Evolutionary conservation across 768 basidiomycete species (phyloP).

Genomic region (Tricholoma matsutake): DNA sequence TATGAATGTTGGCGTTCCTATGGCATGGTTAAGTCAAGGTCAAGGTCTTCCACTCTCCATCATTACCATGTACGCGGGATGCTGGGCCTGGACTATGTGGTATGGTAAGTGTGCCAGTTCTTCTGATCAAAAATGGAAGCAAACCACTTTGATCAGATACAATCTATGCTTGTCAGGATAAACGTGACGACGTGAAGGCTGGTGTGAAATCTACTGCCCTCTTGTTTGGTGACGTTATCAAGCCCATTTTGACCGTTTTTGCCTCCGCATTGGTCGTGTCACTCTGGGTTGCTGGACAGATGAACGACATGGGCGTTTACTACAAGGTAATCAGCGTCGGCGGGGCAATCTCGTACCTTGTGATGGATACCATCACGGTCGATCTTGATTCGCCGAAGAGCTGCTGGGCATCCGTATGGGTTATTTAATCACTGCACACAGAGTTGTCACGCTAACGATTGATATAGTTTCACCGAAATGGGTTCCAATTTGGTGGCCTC

Average conservation of each 20-base stretch:
- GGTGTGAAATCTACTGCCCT: constrained; percentile 18
- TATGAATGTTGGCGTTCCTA: constrained; percentile 31
- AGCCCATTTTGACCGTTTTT: constrained; percentile 12
- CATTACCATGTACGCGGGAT: constrained; percentile 13
- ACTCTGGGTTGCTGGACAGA: constrained; percentile 9
- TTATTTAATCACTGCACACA: background rate
- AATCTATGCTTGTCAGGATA: constrained; percentile 62
- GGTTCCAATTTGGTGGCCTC: constrained; percentile 16
- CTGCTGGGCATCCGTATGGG: constrained; percentile 14
- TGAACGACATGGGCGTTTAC: constrained; percentile 13
- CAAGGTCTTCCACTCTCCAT: constrained; percentile 12
- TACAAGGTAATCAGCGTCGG: constrained; percentile 13
- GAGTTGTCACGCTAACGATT: background rate
- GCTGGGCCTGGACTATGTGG: constrained; percentile 22
- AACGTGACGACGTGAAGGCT: constrained; percentile 46
- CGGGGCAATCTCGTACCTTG: constrained; percentile 11
- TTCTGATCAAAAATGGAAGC: background rate
- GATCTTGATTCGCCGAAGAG: constrained; percentile 14
- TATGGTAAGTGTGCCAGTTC: constrained; percentile 9
- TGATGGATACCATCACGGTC: constrained; percentile 6
- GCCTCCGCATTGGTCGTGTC: constrained; percentile 10
- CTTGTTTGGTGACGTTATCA: constrained; percentile 14
- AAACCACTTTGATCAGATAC: constrained; percentile 32
- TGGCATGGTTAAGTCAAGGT: constrained; percentile 28
- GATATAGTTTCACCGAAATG: constrained; percentile 18